Base-by-base conservation (phyloP, 768 basidiomycete genomes). In the Astraeus odoratus region DNA sequence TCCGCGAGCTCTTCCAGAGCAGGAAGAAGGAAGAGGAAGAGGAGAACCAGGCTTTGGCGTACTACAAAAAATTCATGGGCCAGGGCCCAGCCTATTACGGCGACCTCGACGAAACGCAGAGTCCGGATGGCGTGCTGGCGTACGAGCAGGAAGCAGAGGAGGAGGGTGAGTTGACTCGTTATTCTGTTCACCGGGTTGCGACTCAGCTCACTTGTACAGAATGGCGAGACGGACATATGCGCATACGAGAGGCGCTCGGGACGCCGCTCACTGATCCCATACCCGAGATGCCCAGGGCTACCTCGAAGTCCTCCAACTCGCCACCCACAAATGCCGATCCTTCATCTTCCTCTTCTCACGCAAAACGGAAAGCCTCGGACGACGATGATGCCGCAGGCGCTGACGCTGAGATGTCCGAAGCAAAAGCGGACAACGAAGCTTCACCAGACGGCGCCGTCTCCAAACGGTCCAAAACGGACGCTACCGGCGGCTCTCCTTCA, bases 1-100 rank as follows among this genome's bases (percentile, higher is more conserved):
- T 97, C 9, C 83, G 84, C 47, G 95, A 98, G 64, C 76, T 99
- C n/a, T 98, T 97, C 59, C 73, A 85, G 60, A 81, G 83, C 61
- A 78, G 83, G 36, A 86, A 91, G 66, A 77, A 81, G 55, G 88
- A 93, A 41, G 89, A 88, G 37, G 86, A 89, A 26, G 94, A 96
- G 60, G 92, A 96, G 64, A 89, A 81, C 51, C 78, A 79, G 50
- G 77, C 81, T 0, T 66, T 82, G 16, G 73, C 76, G 0, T 86
- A 76, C 58, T 93, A 90, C 66, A 87, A 87, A 66, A 90, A 88
- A 63, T 97, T 93, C 60, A 77, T 81, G 67, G 80, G 85, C 53
- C 89, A 91, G 58, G 88, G 86, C 0, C 88, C 88, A 1, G 74
- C 77, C 0, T 98, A 99, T 61, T 97, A 86, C 61, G 93, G 95